A percentile compares a stretch with the other conserved stretches of the same genome.
phyloP scores from a whole-genome alignment of 73 alveolate genomes.

The Paramecium sonneborni region DNA sequence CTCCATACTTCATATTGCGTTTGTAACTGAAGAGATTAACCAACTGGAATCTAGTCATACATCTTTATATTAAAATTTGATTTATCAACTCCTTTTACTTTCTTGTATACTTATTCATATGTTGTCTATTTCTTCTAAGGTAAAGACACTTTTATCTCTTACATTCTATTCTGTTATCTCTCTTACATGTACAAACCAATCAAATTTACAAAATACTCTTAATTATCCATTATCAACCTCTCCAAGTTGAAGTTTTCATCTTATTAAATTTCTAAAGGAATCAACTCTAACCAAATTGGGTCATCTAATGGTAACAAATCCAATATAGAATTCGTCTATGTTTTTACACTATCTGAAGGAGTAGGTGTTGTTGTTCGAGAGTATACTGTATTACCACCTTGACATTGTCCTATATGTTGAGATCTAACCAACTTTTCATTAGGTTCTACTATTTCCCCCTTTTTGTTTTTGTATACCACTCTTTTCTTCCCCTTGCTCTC shows the following conservation, averaged over 20 bases:
- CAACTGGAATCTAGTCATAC: not conserved
- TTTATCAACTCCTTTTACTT: not conserved
- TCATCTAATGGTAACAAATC: conserved; percentile 35
- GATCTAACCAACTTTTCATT: not conserved
- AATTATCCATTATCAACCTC: not conserved
- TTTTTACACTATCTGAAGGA: conserved; percentile 5
- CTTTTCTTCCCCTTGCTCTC: not conserved
- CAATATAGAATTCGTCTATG: not conserved
- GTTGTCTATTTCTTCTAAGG: conserved; percentile 16
- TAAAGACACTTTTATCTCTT: conserved; percentile 10
- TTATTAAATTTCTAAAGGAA: not conserved
- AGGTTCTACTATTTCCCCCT: conserved; percentile 16
- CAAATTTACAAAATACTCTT: conserved; percentile 23
- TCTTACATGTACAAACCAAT: conserved; percentile 31
- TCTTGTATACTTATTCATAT: not conserved
- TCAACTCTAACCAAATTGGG: conserved; percentile 49
- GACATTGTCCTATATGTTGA: not conserved
- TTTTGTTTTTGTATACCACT: conserved; percentile 9
- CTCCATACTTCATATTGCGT: not conserved
- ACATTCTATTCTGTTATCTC: conserved; percentile 3
- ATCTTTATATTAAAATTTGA: not conserved
- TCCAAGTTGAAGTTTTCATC: conserved; percentile 10
- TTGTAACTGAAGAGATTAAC: not conserved
- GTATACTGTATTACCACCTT: not conserved
- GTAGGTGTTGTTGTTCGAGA: conserved; percentile 28